These are phyloP conservation scores for Massariosphaeria phaeospora DNA, from an alignment of 495 filamentous ascomycete genomes.

Conservation along the genomic window DNA sequence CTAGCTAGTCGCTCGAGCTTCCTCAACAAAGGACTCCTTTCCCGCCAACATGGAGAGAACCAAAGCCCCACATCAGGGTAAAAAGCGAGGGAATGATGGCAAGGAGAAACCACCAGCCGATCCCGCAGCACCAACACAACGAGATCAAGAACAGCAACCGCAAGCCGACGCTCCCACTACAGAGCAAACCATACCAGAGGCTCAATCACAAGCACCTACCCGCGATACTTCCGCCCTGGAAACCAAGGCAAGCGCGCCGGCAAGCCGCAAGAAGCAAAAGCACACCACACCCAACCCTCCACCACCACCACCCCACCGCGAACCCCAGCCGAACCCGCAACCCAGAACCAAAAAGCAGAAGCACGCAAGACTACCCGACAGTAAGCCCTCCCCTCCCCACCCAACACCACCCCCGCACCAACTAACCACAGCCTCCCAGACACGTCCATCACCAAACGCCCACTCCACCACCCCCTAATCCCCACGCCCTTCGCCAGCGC, in stretches of 20 bases:
- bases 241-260: too few species aligned
- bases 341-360: conserved; percentile 36
- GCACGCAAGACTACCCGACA: conserved; percentile 46
- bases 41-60: too few species aligned
- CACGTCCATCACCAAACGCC: conserved; percentile 57
- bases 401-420: not conserved
- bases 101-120: too few species aligned
- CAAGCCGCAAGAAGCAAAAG: conserved; percentile 5
- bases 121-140: too few species aligned
- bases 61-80: too few species aligned
- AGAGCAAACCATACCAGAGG: not conserved
- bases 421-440: conserved; percentile 33
- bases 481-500: conserved; percentile 53
- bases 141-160: too few species aligned
- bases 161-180: not conserved
- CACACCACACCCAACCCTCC: not conserved
- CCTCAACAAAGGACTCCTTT: too few species aligned
- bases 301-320: too few species aligned
- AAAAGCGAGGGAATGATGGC: too few species aligned
- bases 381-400: conserved; percentile 32
- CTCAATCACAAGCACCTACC: not conserved
- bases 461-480: conserved; percentile 64
- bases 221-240: too few species aligned
- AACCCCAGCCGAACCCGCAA: too few species aligned
- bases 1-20: too few species aligned